Percentiles rank a stretch among this genome's conserved stretches.
These are phyloP conservation scores for Kluyveromyces dobzhanskii DNA, from an alignment of 805 yeast species.

Conservation along the genomic window DNA sequence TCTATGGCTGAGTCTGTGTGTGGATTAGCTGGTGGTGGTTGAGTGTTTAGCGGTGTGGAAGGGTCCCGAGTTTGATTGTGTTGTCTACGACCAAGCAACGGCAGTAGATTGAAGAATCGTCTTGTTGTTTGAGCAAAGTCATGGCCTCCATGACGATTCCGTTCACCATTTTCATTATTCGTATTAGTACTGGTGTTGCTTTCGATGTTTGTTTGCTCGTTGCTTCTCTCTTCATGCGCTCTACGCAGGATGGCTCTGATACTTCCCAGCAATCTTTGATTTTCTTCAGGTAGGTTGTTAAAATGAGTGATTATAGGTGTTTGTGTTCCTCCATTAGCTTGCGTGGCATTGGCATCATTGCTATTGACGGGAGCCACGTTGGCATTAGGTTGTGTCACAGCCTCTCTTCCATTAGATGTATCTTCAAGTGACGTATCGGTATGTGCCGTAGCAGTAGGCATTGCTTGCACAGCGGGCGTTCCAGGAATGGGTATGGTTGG, in stretches of 20 bases:
- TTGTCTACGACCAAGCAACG: background rate
- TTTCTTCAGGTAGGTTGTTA: background rate
- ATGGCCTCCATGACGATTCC: background rate
- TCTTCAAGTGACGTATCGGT: no score
- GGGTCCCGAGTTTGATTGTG: background rate
- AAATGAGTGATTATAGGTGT: slow-evolving; percentile 2
- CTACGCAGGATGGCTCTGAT: background rate
- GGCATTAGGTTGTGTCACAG: no score
- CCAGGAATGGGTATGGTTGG: slow-evolving; percentile 4
- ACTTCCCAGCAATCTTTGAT: background rate
- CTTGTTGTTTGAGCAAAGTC: background rate
- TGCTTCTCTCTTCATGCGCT: background rate
- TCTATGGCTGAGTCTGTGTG: slow-evolving; percentile 1
- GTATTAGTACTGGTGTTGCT: background rate
- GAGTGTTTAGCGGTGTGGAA: background rate
- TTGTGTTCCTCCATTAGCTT: background rate
- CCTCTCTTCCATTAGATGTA: no score
- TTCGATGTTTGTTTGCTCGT: background rate
- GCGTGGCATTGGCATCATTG: slow-evolving; percentile 5
- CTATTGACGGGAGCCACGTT: no score
- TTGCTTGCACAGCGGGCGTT: background rate
- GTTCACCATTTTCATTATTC: background rate
- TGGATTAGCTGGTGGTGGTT: slow-evolving; percentile 1
- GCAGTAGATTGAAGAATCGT: slow-evolving; percentile 1
- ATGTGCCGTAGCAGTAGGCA: background rate